phyloP scores from a whole-genome alignment of 768 basidiomycete genomes.

The Boletus speciosus region DNA sequence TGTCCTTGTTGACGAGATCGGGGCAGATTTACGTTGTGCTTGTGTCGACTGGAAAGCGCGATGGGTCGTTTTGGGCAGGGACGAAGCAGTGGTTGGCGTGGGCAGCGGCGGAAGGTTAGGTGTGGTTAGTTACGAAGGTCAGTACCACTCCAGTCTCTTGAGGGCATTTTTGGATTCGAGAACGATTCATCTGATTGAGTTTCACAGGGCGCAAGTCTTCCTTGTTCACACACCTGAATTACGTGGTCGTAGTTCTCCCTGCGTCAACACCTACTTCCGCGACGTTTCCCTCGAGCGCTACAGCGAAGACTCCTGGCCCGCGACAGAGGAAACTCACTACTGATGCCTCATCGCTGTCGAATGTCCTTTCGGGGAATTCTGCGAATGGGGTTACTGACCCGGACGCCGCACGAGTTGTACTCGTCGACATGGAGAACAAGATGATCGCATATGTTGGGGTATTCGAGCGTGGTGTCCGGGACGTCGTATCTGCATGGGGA shows the following conservation, averaged over 20 bases:
- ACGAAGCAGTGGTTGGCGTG: constrained; percentile 90
- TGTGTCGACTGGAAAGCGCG: constrained; percentile 69
- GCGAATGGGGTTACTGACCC: constrained; percentile 40
- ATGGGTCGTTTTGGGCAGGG: constrained; percentile 81
- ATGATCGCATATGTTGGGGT: constrained; percentile 80
- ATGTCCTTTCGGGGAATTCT: constrained; percentile 25
- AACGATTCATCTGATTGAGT: not conserved
- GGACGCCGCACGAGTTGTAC: constrained; percentile 75
- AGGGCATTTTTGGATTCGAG: not conserved
- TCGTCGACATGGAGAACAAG: constrained; percentile 92
- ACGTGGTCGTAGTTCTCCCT: constrained; percentile 87
- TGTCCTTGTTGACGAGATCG: constrained; percentile 79
- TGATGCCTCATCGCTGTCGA: constrained; percentile 8
- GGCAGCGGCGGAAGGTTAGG: constrained; percentile 77
- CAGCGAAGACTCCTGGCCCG: constrained; percentile 46
- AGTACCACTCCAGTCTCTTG: not conserved
- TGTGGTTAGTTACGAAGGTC: constrained; percentile 92
- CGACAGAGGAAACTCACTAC: constrained; percentile 26
- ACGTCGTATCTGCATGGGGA: constrained; percentile 80
- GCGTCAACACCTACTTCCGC: constrained; percentile 63
- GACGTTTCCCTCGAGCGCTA: constrained; percentile 46
- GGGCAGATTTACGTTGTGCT: constrained; percentile 80
- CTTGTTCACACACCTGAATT: constrained; percentile 75
- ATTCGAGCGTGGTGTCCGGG: constrained; percentile 79
- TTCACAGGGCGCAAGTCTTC: constrained; percentile 52